A percentile compares a stretch with the other conserved stretches of the same genome.
phyloP scores from a whole-genome alignment of 495 filamentous ascomycete genomes.

The Acidiella bohemica region DNA sequence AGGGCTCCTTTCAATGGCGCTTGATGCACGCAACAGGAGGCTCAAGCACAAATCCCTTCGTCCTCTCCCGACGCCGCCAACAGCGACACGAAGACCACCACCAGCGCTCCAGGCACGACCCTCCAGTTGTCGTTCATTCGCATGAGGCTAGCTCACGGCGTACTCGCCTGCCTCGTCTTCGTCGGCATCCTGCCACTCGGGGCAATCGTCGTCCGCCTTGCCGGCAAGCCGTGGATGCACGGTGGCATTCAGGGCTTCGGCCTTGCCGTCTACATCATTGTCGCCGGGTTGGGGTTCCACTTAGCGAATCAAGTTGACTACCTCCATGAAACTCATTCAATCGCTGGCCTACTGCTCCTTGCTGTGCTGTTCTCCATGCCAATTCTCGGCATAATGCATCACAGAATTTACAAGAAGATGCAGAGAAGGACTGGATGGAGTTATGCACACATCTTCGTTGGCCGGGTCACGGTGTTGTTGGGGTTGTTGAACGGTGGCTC shows the following conservation, averaged over 20 bases:
- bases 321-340: too few relatives aligned
- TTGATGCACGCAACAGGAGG: constrained; percentile 41
- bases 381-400: constrained; percentile 26
- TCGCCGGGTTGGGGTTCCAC: too few relatives aligned
- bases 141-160: constrained; percentile 18
- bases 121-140: constrained; percentile 15
- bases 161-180: constrained; percentile 15
- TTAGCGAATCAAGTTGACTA: too few relatives aligned
- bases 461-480: constrained; percentile 20
- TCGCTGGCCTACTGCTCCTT: constrained; percentile 29
- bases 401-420: constrained; percentile 26
- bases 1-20: constrained; percentile 42
- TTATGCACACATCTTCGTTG: constrained; percentile 26
- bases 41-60: constrained; percentile 49
- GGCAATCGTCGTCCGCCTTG: constrained; percentile 19
- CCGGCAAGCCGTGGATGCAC: constrained; percentile 8
- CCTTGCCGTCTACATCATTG: too few relatives aligned
- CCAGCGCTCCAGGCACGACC: too few relatives aligned
- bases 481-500: constrained; percentile 28
- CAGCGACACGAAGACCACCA: too few relatives aligned
- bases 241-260: too few relatives aligned
- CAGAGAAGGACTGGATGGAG: constrained; percentile 23
- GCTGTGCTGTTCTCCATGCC: constrained; percentile 27
- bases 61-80: too few relatives aligned
- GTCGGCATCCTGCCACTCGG: constrained; percentile 19